Percentiles rank a stretch among this genome's conserved stretches.
phyloP scores from a whole-genome alignment of 371 early-diverging fungal species.

The Mortierella sp. region DNA sequence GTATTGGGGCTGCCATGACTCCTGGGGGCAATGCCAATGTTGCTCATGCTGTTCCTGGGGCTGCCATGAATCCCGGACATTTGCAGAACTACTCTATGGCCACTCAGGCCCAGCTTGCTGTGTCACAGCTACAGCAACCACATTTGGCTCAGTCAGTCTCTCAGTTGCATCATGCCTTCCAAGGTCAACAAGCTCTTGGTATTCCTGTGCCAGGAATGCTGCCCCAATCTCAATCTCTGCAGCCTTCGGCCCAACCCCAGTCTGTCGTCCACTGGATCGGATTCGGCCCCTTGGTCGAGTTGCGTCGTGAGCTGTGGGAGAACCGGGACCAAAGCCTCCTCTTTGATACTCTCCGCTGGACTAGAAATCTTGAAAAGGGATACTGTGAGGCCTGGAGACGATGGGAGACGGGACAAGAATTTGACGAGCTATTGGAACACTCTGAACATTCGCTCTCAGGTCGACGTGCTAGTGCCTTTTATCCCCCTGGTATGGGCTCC shows the following conservation, averaged over 20 bases:
- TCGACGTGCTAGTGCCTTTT: constrained; percentile 1
- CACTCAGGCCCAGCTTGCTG: neutral
- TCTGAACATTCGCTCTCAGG: neutral
- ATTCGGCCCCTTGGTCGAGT: constrained; percentile 69
- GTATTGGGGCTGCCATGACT: no score
- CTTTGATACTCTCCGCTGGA: constrained; percentile 92
- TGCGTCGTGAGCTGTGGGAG: constrained; percentile 81
- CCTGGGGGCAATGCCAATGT: neutral
- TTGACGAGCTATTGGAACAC: constrained; percentile 48
- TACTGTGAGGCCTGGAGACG: constrained; percentile 80
- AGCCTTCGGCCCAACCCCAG: constrained; percentile 8
- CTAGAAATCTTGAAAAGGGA: constrained; percentile 83
- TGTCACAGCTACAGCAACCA: constrained; percentile 6
- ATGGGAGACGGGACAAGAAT: constrained; percentile 76
- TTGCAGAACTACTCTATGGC: constrained; percentile 6
- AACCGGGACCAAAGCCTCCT: constrained; percentile 78
- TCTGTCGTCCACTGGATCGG: constrained; percentile 61
- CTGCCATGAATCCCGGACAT: constrained; percentile 5
- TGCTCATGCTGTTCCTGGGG: constrained; percentile 3
- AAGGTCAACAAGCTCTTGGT: no score
- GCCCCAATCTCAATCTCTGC: no score
- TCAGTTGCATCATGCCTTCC: constrained; percentile 20
- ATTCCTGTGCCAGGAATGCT: no score
- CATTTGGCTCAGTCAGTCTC: neutral
- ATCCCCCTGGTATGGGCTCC: no score